Conservation (phyloP, 768 basidiomycete genomes). For the Brasilioporus rufonigricans region DNA sequence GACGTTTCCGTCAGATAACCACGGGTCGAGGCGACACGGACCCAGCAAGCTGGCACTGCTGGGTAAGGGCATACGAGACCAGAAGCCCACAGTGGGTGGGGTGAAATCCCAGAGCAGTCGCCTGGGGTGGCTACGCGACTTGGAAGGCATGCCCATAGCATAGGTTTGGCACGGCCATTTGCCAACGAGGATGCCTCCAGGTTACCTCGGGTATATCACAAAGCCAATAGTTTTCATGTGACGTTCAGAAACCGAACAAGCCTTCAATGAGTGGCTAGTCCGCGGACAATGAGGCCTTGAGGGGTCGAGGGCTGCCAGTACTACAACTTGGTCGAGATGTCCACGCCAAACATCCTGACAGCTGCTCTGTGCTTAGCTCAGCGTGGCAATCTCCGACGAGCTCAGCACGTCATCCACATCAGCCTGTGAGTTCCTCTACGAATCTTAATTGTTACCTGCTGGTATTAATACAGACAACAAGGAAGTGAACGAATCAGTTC, state of each 20-base stretch:
- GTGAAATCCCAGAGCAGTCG: constrained; percentile 16
- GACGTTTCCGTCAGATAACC: constrained; percentile 24
- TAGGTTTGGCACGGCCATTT: constrained; percentile 28
- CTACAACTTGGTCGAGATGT: no score
- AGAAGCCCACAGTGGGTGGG: constrained; percentile 7
- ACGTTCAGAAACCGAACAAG: not conserved
- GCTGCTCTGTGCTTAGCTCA: no score
- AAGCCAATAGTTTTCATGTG: constrained; percentile 12
- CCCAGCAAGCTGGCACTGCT: constrained; percentile 12
- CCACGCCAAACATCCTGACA: no score
- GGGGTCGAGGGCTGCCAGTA: no score
- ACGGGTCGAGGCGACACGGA: constrained; percentile 22
- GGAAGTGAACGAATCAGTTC: no score
- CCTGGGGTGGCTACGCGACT: constrained; percentile 9
- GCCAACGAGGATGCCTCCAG: constrained; percentile 28
- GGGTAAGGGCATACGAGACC: constrained; percentile 22
- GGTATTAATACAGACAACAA: no score
- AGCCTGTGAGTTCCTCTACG: no score
- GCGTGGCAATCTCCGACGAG: no score
- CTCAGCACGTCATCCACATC: no score
- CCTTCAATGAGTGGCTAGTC: no score
- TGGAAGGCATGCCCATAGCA: constrained; percentile 18
- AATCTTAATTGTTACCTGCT: no score
- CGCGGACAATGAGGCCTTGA: not conserved
- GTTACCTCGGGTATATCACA: constrained; percentile 19